A percentile compares a stretch with the other conserved stretches of the same genome.
These are phyloP conservation scores for Knoxia roxburghii DNA, from an alignment of 257 asterid genomes.

Conservation along the genomic window DNA sequence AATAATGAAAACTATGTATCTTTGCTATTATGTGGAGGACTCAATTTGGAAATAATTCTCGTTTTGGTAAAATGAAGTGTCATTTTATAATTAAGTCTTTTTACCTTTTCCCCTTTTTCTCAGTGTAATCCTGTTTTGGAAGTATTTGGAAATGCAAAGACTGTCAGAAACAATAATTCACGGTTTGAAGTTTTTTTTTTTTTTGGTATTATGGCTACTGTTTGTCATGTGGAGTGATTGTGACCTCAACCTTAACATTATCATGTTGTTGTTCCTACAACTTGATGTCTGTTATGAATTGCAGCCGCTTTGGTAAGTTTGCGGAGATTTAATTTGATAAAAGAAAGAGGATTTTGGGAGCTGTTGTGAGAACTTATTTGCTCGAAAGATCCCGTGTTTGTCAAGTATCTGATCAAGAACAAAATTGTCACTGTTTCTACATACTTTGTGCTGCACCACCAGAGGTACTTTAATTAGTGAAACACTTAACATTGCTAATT, in stretches of 20 bases:
- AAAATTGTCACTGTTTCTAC: no score
- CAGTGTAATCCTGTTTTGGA: constrained; percentile 99
- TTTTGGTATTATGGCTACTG: no score
- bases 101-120: constrained; percentile 17
- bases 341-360: constrained; percentile 87
- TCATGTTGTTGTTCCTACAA: no score
- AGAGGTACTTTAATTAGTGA: constrained; percentile 36
- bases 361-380: constrained; percentile 95
- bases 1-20: constrained; percentile 16
- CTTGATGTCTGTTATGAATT: no score
- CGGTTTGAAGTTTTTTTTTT: no score
- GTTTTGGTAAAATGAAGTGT: not conserved
- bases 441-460: no score
- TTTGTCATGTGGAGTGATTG: no score
- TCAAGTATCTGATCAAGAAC: no score
- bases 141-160: constrained; percentile 99
- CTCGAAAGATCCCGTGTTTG: no score
- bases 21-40: not conserved
- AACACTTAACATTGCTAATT: constrained; percentile 1
- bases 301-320: no score
- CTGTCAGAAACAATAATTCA: no score
- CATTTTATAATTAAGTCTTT: not conserved
- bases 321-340: constrained; percentile 91
- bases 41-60: not conserved
- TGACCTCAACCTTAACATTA: no score